These are phyloP conservation scores for Debaryomyces maramus DNA, from an alignment of 805 yeast genomes.

Conservation along the genomic window DNA sequence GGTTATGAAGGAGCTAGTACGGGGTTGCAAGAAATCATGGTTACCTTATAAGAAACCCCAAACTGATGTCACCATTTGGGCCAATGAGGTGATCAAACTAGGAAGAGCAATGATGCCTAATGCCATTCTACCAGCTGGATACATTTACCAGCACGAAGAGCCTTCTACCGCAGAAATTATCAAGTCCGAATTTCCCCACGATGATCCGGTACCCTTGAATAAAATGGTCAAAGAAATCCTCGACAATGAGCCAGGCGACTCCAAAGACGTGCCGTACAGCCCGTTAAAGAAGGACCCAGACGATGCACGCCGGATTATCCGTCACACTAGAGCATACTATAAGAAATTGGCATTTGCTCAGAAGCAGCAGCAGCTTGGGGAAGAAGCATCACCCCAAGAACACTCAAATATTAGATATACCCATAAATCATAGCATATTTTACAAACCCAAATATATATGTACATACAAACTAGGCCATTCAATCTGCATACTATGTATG, in stretches of 20 bases:
- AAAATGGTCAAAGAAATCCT: slow-evolving; percentile 35
- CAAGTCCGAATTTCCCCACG: neutral
- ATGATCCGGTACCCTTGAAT: slow-evolving; percentile 17
- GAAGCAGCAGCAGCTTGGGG: neutral
- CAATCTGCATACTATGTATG: no score
- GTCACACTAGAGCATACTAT: slow-evolving; percentile 42
- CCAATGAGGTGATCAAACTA: slow-evolving; percentile 59
- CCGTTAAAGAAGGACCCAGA: slow-evolving; percentile 28
- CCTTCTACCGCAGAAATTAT: neutral
- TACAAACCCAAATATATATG: no score
- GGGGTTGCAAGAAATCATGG: slow-evolving; percentile 73
- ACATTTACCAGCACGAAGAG: slow-evolving; percentile 30
- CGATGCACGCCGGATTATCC: slow-evolving; percentile 27
- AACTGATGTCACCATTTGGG: slow-evolving; percentile 57
- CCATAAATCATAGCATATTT: no score
- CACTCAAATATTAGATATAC: no score
- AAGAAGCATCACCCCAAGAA: neutral
- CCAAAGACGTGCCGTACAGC: slow-evolving; percentile 11
- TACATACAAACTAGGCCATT: no score
- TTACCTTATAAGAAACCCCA: slow-evolving; percentile 54
- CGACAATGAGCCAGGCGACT: slow-evolving; percentile 12
- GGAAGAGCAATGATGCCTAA: slow-evolving; percentile 65
- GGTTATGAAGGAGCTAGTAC: slow-evolving; percentile 62
- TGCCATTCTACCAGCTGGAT: slow-evolving; percentile 39
- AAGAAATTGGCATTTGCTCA: slow-evolving; percentile 19